Conservation (phyloP, 805 yeast species). For the Kazachstania kunashirensis region DNA sequence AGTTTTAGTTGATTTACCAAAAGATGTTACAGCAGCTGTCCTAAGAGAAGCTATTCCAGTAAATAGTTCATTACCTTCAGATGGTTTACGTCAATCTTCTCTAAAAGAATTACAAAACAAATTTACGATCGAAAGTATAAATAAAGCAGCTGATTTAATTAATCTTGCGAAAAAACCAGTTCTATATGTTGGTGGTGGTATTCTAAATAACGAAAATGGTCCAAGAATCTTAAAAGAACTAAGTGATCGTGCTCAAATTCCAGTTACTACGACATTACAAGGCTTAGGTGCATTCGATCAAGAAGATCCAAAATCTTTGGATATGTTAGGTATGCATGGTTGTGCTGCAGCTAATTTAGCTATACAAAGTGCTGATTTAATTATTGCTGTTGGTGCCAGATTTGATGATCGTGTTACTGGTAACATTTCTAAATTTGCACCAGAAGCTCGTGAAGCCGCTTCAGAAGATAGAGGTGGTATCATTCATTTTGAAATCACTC, state of each 20-base stretch:
- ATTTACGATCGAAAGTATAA: slow-evolving; percentile 63
- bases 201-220: slow-evolving; percentile 69
- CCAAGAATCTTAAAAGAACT: slow-evolving; percentile 71
- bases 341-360: slow-evolving; percentile 90
- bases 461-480: slow-evolving; percentile 87
- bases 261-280: slow-evolving; percentile 93
- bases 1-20: slow-evolving; percentile 92
- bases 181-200: slow-evolving; percentile 87
- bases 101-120: slow-evolving; percentile 53
- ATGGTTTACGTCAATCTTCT: slow-evolving; percentile 61
- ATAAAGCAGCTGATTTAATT: slow-evolving; percentile 66
- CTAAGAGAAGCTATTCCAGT: slow-evolving; percentile 80
- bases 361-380: slow-evolving; percentile 86
- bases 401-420: slow-evolving; percentile 98
- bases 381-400: slow-evolving; percentile 92
- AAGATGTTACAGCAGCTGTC: slow-evolving; percentile 92
- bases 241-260: slow-evolving; percentile 83
- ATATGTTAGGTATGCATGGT: slow-evolving; percentile 99
- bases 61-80: slow-evolving; percentile 61
- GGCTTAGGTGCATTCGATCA: slow-evolving; percentile 94
- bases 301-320: slow-evolving; percentile 78
- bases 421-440: slow-evolving; percentile 79
- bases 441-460: slow-evolving; percentile 85
- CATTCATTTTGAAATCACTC: slow-evolving; percentile 88
- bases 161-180: slow-evolving; percentile 82